A percentile compares a stretch with the other conserved stretches of the same genome.
Evolutionary conservation across 306 rosid species (phyloP).

Genomic region (Calophaca sinica): DNA sequence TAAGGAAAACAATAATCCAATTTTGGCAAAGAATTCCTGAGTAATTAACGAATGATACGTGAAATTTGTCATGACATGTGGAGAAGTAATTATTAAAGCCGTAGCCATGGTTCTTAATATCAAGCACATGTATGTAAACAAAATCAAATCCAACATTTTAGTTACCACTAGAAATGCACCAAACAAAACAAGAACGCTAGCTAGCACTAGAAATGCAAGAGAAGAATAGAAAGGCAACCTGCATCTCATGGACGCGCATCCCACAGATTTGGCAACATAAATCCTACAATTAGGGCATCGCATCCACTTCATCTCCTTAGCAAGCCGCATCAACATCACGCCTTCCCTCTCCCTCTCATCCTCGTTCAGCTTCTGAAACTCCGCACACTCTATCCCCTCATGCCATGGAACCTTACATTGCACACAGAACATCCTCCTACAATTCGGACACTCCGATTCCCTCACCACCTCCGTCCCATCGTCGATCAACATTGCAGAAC

Average conservation of each 20-base stretch:
- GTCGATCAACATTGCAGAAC: slow-evolving; percentile 48
- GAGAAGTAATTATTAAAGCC: background rate
- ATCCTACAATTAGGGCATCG: slow-evolving; percentile 49
- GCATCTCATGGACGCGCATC: slow-evolving; percentile 52
- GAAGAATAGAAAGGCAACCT: slow-evolving; percentile 19
- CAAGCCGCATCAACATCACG: slow-evolving; percentile 48
- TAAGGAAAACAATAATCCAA: slow-evolving; percentile 1
- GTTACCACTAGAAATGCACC: too few species aligned
- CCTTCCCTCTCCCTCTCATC: slow-evolving; percentile 49
- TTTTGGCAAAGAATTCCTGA: background rate
- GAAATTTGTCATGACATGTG: background rate
- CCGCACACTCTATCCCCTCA: slow-evolving; percentile 20
- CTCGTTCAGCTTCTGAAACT: slow-evolving; percentile 48
- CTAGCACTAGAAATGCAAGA: too few species aligned
- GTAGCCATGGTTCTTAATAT: background rate
- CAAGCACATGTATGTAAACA: background rate
- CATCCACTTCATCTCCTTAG: slow-evolving; percentile 39
- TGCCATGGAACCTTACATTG: slow-evolving; percentile 62
- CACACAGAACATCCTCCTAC: slow-evolving; percentile 52
- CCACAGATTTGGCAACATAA: slow-evolving; percentile 46
- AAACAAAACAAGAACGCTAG: too few species aligned
- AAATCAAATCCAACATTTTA: background rate
- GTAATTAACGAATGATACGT: background rate
- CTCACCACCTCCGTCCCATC: slow-evolving; percentile 32
- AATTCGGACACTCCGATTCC: slow-evolving; percentile 50